Conservation (phyloP, 2,329 filamentous ascomycete genomes). For the Xylaria sp. region DNA sequence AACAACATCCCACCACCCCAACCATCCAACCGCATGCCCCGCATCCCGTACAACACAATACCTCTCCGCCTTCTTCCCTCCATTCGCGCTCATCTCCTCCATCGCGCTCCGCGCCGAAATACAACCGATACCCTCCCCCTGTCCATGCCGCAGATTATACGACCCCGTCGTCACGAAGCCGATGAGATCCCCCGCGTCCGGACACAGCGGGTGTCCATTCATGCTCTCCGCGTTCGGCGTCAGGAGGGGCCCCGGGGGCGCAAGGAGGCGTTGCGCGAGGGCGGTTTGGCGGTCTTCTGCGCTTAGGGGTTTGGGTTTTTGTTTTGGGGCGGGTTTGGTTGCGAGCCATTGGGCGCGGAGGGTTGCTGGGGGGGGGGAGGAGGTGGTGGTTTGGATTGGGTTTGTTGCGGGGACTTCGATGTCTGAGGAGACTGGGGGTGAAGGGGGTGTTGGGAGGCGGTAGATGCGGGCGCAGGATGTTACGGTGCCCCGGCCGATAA, state of each 20-base stretch:
- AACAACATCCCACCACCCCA: conserved; percentile 71
- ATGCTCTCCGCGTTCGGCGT: conserved; percentile 36
- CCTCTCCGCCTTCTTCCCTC: conserved; percentile 38
- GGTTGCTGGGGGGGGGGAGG: conserved; percentile 36
- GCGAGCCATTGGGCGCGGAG: conserved; percentile 69
- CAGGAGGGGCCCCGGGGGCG: conserved; percentile 33
- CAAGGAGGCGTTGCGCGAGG: conserved; percentile 44
- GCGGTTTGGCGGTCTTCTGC: conserved; percentile 39
- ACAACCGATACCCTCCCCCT: conserved; percentile 68
- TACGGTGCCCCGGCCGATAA: conserved; percentile 66
- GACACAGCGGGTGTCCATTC: conserved; percentile 60
- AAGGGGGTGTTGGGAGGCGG: conserved; percentile 74
- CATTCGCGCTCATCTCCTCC: conserved; percentile 33
- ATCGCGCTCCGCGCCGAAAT: conserved; percentile 57
- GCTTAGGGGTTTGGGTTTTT: conserved; percentile 22
- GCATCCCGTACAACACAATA: conserved; percentile 78
- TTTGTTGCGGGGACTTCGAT: conserved; percentile 45
- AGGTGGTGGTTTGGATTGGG: conserved; percentile 26
- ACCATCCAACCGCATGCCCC: conserved; percentile 70
- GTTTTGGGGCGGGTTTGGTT: conserved; percentile 32
- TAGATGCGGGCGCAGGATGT: conserved; percentile 75
- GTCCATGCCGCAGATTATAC: conserved; percentile 72
- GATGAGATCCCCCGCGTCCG: conserved; percentile 68
- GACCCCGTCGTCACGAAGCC: conserved; percentile 88
- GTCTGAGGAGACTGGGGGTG: too few relatives aligned